Evolutionary conservation across 2,329 filamentous ascomycete species (phyloP), one percentile per base, ranked within the genome.

Genomic region (Geosmithia putterillii): DNA sequence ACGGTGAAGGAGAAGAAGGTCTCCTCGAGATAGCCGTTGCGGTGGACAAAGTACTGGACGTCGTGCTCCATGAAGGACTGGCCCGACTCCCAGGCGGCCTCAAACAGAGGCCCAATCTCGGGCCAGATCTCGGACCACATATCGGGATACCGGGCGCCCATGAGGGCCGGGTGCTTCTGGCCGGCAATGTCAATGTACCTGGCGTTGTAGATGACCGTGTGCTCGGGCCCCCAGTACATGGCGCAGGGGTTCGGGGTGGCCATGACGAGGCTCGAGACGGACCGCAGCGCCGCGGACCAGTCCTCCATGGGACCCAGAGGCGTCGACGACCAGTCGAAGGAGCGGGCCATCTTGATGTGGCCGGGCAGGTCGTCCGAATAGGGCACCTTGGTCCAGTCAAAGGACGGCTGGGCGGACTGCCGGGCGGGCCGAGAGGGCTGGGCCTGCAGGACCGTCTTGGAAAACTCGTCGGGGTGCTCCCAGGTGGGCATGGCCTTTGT

Each of bases 61-160:
- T 92, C 86, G 50, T 89, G 80, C 58, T 88, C 90, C 82, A 89
- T 86, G 0, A 81, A 87, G 1, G 85, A 82, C 61, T 88, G 80
- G 0, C 85, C 86, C 4, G 79, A 82, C 35, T 73, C 61, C 58
- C 73, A 75, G 1, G 85, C 86, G 47, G 68, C 77, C 17, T 72
- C 66, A 49, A 92, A 85, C 1, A 84, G 71, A 2, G 78, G 78
- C 48, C 79, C 71, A 10, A 90, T 70, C 5, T 80, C 75, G 19
- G 76, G 65, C 83, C 83, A 89, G 6, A 90, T 82, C 55, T 90
- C 85, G 1, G 68, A 49, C 83, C 84, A 89, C 1, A 75, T 79
- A 12, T 79, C 71, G 38, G 66, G 63, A 52, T 88, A 89, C 46
- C 70, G 74, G 55, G 74, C 69, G 2, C 86, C 86, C 82, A 92